phyloP scores from a whole-genome alignment of 805 yeast species.

The Wilhelminamyces savonicus region DNA sequence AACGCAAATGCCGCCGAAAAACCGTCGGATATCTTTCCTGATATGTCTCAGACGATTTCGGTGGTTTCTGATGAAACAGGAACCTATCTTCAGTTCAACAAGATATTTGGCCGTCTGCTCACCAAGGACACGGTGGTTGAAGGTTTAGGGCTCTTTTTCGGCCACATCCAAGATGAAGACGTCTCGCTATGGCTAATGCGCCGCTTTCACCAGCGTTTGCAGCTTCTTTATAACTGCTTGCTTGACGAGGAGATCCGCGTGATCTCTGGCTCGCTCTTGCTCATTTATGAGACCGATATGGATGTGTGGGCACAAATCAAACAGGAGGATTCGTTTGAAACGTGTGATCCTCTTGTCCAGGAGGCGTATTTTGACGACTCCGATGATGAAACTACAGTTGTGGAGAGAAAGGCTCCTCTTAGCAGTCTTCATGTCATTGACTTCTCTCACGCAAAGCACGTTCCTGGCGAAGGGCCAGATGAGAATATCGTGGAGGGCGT shows the following conservation, averaged over 20 bases:
- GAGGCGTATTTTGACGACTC: slow-evolving; percentile 15
- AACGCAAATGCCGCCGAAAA: slow-evolving; percentile 3
- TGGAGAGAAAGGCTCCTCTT: slow-evolving; percentile 29
- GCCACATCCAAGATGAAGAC: slow-evolving; percentile 24
- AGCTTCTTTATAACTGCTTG: slow-evolving; percentile 59
- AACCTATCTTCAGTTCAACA: slow-evolving; percentile 49
- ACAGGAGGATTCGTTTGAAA: slow-evolving; percentile 6
- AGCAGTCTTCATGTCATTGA: slow-evolving; percentile 71
- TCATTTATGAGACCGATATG: slow-evolving; percentile 66
- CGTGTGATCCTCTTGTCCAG: slow-evolving; percentile 21
- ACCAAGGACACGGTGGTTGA: slow-evolving; percentile 33
- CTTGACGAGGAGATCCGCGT: slow-evolving; percentile 57
- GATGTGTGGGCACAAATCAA: slow-evolving; percentile 40
- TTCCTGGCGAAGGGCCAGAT: slow-evolving; percentile 63
- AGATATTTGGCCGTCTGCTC: slow-evolving; percentile 64
- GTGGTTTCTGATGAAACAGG: slow-evolving; percentile 6
- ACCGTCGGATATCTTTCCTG: slow-evolving; percentile 5
- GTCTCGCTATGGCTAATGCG: slow-evolving; percentile 19
- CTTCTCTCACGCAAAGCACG: slow-evolving; percentile 77
- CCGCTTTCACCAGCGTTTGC: slow-evolving; percentile 53
- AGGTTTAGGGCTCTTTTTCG: slow-evolving; percentile 45
- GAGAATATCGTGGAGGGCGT: slow-evolving; percentile 67
- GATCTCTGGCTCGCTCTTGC: slow-evolving; percentile 65
- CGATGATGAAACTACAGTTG: slow-evolving; percentile 21
- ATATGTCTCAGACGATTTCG: slow-evolving; percentile 1